Base-by-base conservation (phyloP, 148 eudicot genomes). In the Talinum fruticosum region DNA sequence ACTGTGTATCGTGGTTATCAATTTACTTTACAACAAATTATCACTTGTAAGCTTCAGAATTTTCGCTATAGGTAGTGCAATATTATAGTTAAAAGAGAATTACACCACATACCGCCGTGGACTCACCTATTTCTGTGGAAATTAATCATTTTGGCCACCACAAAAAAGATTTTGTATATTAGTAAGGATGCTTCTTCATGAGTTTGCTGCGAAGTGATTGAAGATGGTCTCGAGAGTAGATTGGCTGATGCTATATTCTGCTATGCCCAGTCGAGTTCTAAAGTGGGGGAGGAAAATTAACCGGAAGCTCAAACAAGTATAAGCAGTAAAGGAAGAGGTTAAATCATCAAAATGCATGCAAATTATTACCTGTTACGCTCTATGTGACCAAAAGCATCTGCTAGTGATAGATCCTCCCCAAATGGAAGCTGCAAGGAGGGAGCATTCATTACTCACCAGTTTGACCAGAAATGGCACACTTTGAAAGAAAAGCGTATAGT, bases 191-290 rank as follows among this genome's bases (percentile, higher is more conserved):
- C 26, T 57, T 75, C 75, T 82, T 91, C 85, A 88, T 10, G 97
- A 82, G 49, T 88, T 90, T 1, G 97, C 91, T 8, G 99, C 99
- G 80, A 96, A 96, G 85, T 90, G 97, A 85, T 91, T 96, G 80
- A 96, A 96, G 76, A 96, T 96, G 41, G 97, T 91, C 82, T 96
- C 99, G 21, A 96, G 89, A 41, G 99, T 96, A 28, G 99, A 96
- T 77, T 96, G 99, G 78, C 99, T 93, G 82, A 96, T 83, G 87
- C 97, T 96, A 78, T 96, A 96, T 79, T 96, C 99, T 44, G 97
- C 89, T 71, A 96, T 89, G 57, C 95, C 92, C 54, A 91, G 77
- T 61, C n/a, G 79, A 75, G 82, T 86, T 78, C 97, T 94, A 90
- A 73, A 83, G 66, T 62, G 26, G 28, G 4, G 29, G 29, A 23